These are phyloP conservation scores for Flaveria trinervia DNA, from an alignment of 129 eudicot genomes.

Conservation along the genomic window DNA sequence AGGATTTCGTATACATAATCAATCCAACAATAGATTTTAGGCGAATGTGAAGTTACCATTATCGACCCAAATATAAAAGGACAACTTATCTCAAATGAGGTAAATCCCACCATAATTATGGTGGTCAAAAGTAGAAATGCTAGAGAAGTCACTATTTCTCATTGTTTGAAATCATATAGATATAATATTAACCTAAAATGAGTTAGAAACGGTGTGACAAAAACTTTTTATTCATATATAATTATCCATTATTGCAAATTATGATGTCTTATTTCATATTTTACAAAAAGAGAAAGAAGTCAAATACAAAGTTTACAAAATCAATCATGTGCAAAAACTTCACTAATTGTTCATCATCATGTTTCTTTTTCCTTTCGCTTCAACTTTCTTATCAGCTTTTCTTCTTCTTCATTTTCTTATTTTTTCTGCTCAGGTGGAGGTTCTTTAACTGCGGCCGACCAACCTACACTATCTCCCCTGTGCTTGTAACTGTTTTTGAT, in stretches of 20 bases:
- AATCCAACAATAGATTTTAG: no score
- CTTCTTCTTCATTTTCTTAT: slow-evolving; percentile 43
- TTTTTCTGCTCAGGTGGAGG: neutral
- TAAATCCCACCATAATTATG: no score
- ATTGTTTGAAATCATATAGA: no score
- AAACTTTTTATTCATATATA: slow-evolving; percentile 1
- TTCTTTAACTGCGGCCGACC: no score
- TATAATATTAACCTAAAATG: neutral
- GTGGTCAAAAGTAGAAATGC: no score
- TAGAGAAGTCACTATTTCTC: no score
- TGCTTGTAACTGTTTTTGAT: no score
- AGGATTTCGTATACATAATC: no score
- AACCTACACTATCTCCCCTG: no score
- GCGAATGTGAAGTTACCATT: no score
- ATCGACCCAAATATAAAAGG: no score
- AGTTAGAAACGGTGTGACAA: neutral
- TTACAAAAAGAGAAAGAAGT: slow-evolving; percentile 1
- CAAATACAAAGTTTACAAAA: neutral
- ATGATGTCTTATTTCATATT: neutral
- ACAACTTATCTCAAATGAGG: no score
- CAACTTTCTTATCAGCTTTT: slow-evolving; percentile 29
- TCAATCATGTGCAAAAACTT: neutral
- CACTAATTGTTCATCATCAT: slow-evolving; percentile 8
- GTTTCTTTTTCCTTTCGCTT: slow-evolving; percentile 1
- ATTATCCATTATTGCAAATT: slow-evolving; percentile 3